These are phyloP conservation scores for Yamadazyma triangularis DNA, from an alignment of 1,139 yeast species.

Conservation along the genomic window DNA sequence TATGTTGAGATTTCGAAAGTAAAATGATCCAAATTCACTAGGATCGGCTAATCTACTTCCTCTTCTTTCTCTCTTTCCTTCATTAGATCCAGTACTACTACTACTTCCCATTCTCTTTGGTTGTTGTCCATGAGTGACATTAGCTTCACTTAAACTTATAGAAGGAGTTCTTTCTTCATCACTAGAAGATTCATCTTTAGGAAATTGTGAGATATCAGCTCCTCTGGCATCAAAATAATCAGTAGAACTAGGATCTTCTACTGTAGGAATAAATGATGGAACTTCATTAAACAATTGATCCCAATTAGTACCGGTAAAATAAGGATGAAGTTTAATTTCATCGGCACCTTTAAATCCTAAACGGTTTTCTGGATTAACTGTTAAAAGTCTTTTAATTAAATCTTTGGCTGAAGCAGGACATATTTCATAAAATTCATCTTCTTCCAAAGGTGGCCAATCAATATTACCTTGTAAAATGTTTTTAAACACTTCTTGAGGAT, in stretches of 20 bases:
- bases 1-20: constrained; percentile 83
- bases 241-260: constrained; percentile 81
- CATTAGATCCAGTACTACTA: constrained; percentile 2
- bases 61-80: constrained; percentile 56
- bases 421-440: constrained; percentile 49
- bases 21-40: constrained; percentile 88
- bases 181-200: constrained; percentile 37
- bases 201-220: constrained; percentile 64
- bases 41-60: constrained; percentile 67
- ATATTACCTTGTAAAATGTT: constrained; percentile 71
- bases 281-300: constrained; percentile 63
- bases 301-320: constrained; percentile 75
- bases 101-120: constrained; percentile 3
- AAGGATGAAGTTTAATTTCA: constrained; percentile 76
- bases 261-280: constrained; percentile 79
- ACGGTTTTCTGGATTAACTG: constrained; percentile 59
- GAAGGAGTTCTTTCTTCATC: constrained; percentile 13
- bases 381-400: constrained; percentile 58
- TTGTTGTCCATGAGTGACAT: too few species aligned
- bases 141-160: not conserved
- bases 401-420: constrained; percentile 73
- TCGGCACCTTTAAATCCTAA: constrained; percentile 74
- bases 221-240: constrained; percentile 93
- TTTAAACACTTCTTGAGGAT: constrained; percentile 78
- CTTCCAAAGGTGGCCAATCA: constrained; percentile 73